Conservation (phyloP, 202 grass and related monocot species). For the Setaria italica region DNA sequence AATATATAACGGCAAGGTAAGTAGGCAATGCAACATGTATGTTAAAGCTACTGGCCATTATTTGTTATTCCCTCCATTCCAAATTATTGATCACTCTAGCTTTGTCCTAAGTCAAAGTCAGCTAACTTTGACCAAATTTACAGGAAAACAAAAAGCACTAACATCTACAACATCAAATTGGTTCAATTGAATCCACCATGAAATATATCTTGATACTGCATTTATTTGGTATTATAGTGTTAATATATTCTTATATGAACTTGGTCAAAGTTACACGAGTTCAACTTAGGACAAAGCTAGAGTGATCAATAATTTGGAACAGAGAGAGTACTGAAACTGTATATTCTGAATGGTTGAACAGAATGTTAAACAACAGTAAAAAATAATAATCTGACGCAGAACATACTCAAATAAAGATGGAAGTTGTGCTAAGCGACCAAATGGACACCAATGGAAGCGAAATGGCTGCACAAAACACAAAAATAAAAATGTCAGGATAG, state of each 20-base stretch:
- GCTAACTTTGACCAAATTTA: no score
- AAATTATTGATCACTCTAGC: no score
- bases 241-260: no score
- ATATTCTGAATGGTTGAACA: neutral
- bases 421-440: constrained; percentile 71
- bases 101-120: no score
- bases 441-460: constrained; percentile 92
- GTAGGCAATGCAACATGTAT: neutral
- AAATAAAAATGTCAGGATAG: constrained; percentile 31
- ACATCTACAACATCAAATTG: no score
- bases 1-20: constrained; percentile 8
- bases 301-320: no score
- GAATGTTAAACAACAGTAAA: constrained; percentile 3
- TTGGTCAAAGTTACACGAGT: no score
- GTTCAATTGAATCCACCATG: no score
- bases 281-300: no score
- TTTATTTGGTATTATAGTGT: no score
- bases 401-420: constrained; percentile 92
- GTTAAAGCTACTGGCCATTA: constrained; percentile 11
- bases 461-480: constrained; percentile 68
- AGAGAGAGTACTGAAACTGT: neutral
- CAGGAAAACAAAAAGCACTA: no score
- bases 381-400: constrained; percentile 45
- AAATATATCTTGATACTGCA: no score
- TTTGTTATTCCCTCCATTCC: neutral